A percentile compares a stretch with the other conserved stretches of the same genome.
Evolutionary conservation across 2,329 filamentous ascomycete genomes (phyloP).

Genomic region (Sporothrix pallida): DNA sequence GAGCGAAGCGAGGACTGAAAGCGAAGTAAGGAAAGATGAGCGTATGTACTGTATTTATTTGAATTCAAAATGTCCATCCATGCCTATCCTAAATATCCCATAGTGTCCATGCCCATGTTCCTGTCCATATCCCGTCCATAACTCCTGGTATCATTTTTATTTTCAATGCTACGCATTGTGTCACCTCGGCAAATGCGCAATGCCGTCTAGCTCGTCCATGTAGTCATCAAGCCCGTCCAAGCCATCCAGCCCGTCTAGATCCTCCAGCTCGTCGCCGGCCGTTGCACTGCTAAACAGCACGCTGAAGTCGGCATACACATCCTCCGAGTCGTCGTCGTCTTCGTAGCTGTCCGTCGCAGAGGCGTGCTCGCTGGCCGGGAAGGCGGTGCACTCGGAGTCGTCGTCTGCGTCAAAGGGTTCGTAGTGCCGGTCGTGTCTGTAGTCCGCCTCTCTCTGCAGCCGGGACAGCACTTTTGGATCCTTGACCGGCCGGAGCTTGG

Average conservation of each 20-base stretch:
- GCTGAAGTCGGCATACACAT: conserved; percentile 62
- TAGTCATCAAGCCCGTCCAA: conserved; percentile 57
- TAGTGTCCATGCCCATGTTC: too few relatives aligned
- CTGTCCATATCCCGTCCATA: background rate
- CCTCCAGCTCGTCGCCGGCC: conserved; percentile 39
- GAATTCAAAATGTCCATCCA: background rate
- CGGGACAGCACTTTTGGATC: conserved; percentile 29
- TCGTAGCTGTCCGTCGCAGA: conserved; percentile 48
- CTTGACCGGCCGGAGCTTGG: conserved; percentile 40
- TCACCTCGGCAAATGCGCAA: conserved; percentile 52
- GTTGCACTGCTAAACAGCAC: conserved; percentile 53
- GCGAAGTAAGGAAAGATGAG: background rate
- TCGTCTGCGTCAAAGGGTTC: conserved; percentile 52
- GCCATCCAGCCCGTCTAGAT: conserved; percentile 37
- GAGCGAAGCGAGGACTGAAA: background rate
- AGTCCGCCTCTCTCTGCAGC: background rate
- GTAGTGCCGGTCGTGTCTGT: too few relatives aligned
- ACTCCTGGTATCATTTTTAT: background rate
- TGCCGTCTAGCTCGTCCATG: conserved; percentile 62
- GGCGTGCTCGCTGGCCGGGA: conserved; percentile 54
- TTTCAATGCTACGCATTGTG: background rate
- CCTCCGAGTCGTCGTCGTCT: conserved; percentile 52
- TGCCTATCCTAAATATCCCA: background rate
- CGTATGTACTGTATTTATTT: background rate
- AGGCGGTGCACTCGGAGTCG: conserved; percentile 47